A percentile compares a stretch with the other conserved stretches of the same genome.
Conservation (phyloP, 2,329 filamentous ascomycete genomes). For the Cytospora mali region DNA sequence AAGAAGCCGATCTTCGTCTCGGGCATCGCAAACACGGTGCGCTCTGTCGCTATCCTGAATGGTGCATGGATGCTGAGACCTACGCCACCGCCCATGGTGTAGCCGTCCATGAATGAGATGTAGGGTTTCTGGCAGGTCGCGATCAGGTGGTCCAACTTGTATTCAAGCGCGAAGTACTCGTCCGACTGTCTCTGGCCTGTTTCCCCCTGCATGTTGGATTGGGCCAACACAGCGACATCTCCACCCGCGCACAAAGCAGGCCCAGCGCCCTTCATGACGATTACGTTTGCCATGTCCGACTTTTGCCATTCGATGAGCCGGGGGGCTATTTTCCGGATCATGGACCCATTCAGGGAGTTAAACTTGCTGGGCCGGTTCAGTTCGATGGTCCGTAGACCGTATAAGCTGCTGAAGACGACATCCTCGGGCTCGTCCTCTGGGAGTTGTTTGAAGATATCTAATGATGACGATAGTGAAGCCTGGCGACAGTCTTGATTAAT, state of each 20-base stretch:
- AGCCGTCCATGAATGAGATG: constrained; percentile 93
- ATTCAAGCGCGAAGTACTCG: constrained; percentile 93
- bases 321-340: constrained; percentile 92
- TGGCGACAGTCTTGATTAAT: constrained; percentile 17
- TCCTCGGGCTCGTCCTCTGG: constrained; percentile 79
- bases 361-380: constrained; percentile 91
- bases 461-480: constrained; percentile 13
- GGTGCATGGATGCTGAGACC: constrained; percentile 93
- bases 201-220: constrained; percentile 67
- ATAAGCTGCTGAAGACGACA: constrained; percentile 87
- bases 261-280: constrained; percentile 90
- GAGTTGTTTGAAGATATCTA: constrained; percentile 50
- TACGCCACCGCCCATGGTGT: constrained; percentile 98
- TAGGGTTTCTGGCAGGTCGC: constrained; percentile 93
- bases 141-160: constrained; percentile 93
- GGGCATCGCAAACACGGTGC: constrained; percentile 96
- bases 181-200: constrained; percentile 74
- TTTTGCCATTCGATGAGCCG: constrained; percentile 91
- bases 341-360: constrained; percentile 90
- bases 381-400: constrained; percentile 88
- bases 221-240: constrained; percentile 79
- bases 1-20: constrained; percentile 99
- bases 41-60: constrained; percentile 94
- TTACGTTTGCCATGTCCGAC: constrained; percentile 88
- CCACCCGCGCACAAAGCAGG: constrained; percentile 92